Base-by-base conservation (phyloP, 345 rosid species). In the Salix exigua region DNA sequence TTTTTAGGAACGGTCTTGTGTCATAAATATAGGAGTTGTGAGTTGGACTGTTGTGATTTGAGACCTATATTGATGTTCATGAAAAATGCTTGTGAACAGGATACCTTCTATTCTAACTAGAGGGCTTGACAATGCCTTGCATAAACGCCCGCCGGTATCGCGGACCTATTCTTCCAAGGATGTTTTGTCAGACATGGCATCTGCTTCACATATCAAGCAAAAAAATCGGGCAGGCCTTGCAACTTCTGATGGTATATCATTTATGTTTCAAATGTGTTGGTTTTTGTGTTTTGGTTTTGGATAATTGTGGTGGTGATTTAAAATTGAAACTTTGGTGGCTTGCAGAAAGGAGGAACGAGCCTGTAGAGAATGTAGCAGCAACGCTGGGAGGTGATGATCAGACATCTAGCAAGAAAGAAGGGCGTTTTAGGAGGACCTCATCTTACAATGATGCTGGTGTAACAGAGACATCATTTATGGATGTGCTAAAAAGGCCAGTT, bases 391-490 rank as follows among this genome's bases (percentile, higher is more conserved):
- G 50, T n/a, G 86, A 85, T 38, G 65, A 58, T 10, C 40, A 42
- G 62, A 85, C 82, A 19, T 75, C 82, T 58, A 72, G 73, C 77
- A 89, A 83, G 81, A 88, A 86, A 73, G 95, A 89, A 37, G 63
- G 66, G 58, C 82, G 81, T 37, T 89, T 83, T 68, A 76, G 88
- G 65, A 79, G 91, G 76, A 79, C 89, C 2, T 83, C 91, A 25
- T 91, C 93, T 26, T 87, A 53, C 46, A 75, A 75, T 13, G 91
- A 89, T 80, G 87, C 87, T 12, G 83, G 82, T 33, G 82, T 70
- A 3, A 72, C 96, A 6, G 96, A 91, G 76, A 74, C 97, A 31
- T 92, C 97, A 16, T 94, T 92, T 71, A 91, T 89, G 4, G 98
- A 92, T 74, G 86, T 90, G 92, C 87, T 91, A 44, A 91, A 85